A percentile compares a stretch with the other conserved stretches of the same genome.
These are phyloP conservation scores for Aureobasidium sp. DNA, from an alignment of 2,329 filamentous ascomycete genomes.

Conservation along the genomic window DNA sequence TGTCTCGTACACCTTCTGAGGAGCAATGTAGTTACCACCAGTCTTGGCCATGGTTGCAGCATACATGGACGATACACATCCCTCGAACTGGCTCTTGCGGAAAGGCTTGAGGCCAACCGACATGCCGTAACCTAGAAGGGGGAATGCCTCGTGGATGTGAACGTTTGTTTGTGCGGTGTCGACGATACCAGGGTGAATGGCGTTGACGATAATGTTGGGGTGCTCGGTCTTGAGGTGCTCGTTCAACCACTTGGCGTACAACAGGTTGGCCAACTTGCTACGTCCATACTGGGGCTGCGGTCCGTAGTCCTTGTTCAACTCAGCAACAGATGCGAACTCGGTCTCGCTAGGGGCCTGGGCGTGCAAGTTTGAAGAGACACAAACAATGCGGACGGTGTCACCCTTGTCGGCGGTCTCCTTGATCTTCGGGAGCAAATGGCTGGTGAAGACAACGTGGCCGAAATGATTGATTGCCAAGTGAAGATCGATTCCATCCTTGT, in stretches of 20 bases:
- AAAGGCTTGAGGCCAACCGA: constrained; percentile 47
- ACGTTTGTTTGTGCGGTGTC: constrained; percentile 49
- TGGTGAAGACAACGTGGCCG: constrained; percentile 55
- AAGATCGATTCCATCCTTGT: constrained; percentile 51
- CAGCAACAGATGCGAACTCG: constrained; percentile 50
- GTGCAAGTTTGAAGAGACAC: constrained; percentile 53
- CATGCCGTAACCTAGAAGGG: constrained; percentile 52
- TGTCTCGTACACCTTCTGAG: constrained; percentile 49
- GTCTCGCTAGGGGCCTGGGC: constrained; percentile 46
- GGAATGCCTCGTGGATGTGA: constrained; percentile 56
- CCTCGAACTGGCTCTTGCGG: constrained; percentile 57
- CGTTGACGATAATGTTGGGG: constrained; percentile 55
- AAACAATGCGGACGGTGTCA: constrained; percentile 50
- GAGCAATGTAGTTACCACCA: constrained; percentile 52
- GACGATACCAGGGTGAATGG: constrained; percentile 57
- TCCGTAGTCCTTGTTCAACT: constrained; percentile 54
- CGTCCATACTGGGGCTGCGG: constrained; percentile 54
- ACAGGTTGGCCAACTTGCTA: constrained; percentile 52
- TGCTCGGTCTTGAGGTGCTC: constrained; percentile 46
- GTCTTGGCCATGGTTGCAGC: constrained; percentile 47
- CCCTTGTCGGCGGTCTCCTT: constrained; percentile 52
- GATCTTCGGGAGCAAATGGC: constrained; percentile 52
- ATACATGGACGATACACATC: constrained; percentile 48
- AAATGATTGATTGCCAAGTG: constrained; percentile 63
- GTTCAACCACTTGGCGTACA: constrained; percentile 53